Conservation (phyloP, 129 eudicot species). For the Centrapalus pauciflorus region DNA sequence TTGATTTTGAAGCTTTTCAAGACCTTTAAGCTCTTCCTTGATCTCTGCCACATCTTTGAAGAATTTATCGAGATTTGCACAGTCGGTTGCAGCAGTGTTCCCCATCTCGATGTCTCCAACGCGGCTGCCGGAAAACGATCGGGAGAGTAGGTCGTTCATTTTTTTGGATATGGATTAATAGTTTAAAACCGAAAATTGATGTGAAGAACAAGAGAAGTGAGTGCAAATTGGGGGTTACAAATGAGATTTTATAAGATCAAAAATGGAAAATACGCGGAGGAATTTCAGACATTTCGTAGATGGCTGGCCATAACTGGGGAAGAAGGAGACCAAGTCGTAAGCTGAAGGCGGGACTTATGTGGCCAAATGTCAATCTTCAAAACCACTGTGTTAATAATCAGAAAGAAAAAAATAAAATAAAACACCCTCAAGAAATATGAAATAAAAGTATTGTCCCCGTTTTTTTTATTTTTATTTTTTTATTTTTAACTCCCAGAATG, state of each 20-base stretch:
- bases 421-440: too few relatives aligned
- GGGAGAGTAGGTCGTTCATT: constrained; percentile 72
- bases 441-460: too few relatives aligned
- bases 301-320: constrained; percentile 15
- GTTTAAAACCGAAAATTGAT: background rate
- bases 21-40: constrained; percentile 48
- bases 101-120: constrained; percentile 40
- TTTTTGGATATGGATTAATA: background rate
- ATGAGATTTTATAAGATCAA: constrained; percentile 15
- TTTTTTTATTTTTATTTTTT: too few relatives aligned
- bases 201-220: background rate
- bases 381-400: background rate
- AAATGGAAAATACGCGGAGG: background rate
- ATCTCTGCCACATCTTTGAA: constrained; percentile 59
- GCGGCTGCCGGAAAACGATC: constrained; percentile 52
- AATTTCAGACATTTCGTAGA: constrained; percentile 2
- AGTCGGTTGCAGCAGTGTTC: constrained; percentile 12
- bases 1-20: constrained; percentile 45
- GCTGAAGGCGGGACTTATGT: constrained; percentile 8
- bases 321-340: constrained; percentile 8
- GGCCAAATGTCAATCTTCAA: constrained; percentile 26
- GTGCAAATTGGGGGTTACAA: background rate
- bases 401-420: too few relatives aligned
- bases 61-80: constrained; percentile 58
- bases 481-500: too few relatives aligned